Evolutionary conservation across 2,329 filamentous ascomycete genomes (phyloP).

Genomic region (Penicillium sp.): DNA sequence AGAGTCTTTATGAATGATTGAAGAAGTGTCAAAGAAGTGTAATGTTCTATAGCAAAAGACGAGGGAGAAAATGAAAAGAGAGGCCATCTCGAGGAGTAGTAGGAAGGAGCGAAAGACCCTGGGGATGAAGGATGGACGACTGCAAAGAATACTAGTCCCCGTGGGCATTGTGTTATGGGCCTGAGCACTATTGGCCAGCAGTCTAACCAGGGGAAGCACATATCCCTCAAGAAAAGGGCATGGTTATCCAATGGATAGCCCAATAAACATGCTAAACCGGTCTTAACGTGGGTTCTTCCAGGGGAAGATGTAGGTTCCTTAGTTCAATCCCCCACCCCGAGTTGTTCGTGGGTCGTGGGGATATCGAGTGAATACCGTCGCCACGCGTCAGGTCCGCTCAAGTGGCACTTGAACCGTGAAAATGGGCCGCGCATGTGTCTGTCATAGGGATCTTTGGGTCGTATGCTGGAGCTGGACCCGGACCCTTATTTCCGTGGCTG

Average conservation of each 20-base stretch:
- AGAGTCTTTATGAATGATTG: background rate
- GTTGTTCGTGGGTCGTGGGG: background rate
- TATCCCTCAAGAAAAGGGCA: background rate
- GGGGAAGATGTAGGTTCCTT: background rate
- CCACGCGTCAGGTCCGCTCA: constrained; percentile 5
- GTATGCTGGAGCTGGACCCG: background rate
- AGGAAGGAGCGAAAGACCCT: background rate
- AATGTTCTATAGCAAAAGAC: background rate
- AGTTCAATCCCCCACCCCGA: background rate
- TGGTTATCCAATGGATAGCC: background rate
- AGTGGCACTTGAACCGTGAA: background rate
- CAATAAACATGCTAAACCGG: background rate
- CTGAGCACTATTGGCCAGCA: background rate
- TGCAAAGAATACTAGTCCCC: background rate
- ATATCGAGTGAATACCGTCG: background rate
- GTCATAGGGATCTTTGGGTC: background rate
- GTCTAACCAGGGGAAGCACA: background rate
- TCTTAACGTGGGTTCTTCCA: background rate
- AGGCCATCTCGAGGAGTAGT: background rate
- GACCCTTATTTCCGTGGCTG: background rate
- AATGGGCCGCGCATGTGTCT: background rate
- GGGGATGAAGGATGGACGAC: background rate
- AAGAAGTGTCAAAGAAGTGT: background rate
- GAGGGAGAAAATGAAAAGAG: background rate
- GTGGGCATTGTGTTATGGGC: background rate